A percentile compares a stretch with the other conserved stretches of the same genome.
Conservation (phyloP, 495 filamentous ascomycete genomes). For the Cenococcum geophilum region DNA sequence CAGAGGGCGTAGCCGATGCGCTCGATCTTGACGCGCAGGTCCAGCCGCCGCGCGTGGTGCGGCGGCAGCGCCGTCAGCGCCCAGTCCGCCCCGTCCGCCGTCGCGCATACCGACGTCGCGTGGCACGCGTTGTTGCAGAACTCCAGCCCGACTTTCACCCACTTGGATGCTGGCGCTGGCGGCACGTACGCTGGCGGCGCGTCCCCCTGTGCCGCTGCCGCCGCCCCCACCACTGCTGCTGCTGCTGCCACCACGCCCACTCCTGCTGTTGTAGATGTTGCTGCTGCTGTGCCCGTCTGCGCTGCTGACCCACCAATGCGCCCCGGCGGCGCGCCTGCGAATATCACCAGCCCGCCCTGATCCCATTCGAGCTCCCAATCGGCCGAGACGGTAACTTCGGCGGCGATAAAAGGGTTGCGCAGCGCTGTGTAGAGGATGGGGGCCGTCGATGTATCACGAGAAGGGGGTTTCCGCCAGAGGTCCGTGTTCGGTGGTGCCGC, state of each 20-base stretch:
- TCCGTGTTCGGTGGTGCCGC: constrained; percentile 52
- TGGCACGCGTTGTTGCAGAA: constrained; percentile 49
- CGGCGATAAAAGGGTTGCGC: constrained; percentile 49
- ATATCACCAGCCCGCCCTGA: constrained; percentile 59
- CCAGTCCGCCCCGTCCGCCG: constrained; percentile 54
- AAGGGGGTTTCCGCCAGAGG: constrained; percentile 47
- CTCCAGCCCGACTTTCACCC: constrained; percentile 56
- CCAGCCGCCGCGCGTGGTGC: constrained; percentile 28
- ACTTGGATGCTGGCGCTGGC: constrained; percentile 44
- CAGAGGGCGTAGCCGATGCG: constrained; percentile 51
- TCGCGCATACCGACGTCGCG: constrained; percentile 51
- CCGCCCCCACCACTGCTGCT: not conserved
- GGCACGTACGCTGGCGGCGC: constrained; percentile 33
- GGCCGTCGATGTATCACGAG: constrained; percentile 51
- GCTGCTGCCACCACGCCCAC: constrained; percentile 5
- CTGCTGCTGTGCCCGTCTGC: constrained; percentile 3
- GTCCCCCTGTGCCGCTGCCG: constrained; percentile 8
- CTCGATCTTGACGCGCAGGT: constrained; percentile 53
- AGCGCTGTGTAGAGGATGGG: constrained; percentile 54
- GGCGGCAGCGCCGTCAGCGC: constrained; percentile 48
- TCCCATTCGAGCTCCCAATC: constrained; percentile 58
- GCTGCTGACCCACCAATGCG: constrained; percentile 15
- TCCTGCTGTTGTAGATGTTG: constrained; percentile 8
- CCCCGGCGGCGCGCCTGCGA: constrained; percentile 34
- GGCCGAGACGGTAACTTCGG: constrained; percentile 54